These are phyloP conservation scores for Calycina herbarum DNA, from an alignment of 2,329 filamentous ascomycete species.

Conservation along the genomic window DNA sequence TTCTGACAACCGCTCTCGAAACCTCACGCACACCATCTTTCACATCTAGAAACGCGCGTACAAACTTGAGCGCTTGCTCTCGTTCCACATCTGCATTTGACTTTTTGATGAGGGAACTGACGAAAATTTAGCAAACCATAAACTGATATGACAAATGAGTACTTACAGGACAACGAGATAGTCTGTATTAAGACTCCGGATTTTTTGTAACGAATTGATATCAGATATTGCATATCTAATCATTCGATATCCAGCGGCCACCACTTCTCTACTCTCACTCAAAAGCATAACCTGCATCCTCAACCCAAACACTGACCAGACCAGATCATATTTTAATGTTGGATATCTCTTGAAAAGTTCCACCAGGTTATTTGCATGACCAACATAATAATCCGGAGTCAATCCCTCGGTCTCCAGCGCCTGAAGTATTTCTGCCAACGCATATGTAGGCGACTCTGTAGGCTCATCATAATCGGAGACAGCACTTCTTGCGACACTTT, in stretches of 20 bases:
- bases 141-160: slow-evolving; percentile 5
- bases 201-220: slow-evolving; percentile 81
- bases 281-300: slow-evolving; percentile 95
- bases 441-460: slow-evolving; percentile 86
- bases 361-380: slow-evolving; percentile 87
- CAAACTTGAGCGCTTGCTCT: slow-evolving; percentile 95
- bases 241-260: slow-evolving; percentile 90
- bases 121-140: slow-evolving; percentile 22
- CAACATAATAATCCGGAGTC: slow-evolving; percentile 92
- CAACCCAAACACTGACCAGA: slow-evolving; percentile 92
- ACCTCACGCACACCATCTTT: slow-evolving; percentile 89
- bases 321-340: slow-evolving; percentile 92
- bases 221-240: slow-evolving; percentile 95
- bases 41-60: slow-evolving; percentile 91
- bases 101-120: slow-evolving; percentile 84
- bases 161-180: slow-evolving; percentile 77
- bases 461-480: slow-evolving; percentile 66
- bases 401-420: slow-evolving; percentile 85
- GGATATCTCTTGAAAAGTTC: slow-evolving; percentile 93
- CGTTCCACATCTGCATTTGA: slow-evolving; percentile 95
- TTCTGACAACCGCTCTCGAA: slow-evolving; percentile 81
- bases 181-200: slow-evolving; percentile 85
- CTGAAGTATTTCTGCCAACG: slow-evolving; percentile 85
- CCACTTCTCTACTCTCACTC: slow-evolving; percentile 92
- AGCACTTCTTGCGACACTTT: slow-evolving; percentile 54